Conservation (phyloP, 2,329 filamentous ascomycete genomes). For the Ascochyta viciae-villosae region DNA sequence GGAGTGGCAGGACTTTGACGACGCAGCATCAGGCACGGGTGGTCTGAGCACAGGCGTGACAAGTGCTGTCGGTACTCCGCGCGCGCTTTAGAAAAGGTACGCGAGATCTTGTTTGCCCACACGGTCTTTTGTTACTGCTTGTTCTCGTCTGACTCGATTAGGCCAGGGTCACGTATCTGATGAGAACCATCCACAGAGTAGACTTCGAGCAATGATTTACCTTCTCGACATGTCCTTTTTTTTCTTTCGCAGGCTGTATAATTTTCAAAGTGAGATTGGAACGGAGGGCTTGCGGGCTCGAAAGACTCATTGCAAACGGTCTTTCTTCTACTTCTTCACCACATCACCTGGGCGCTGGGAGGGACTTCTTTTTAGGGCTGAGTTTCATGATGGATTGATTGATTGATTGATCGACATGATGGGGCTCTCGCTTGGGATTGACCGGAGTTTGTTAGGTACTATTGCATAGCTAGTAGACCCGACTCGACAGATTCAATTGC, state of each 20-base stretch:
- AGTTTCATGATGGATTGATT: background rate
- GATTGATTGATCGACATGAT: constrained; percentile 1
- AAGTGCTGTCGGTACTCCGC: constrained; percentile 43
- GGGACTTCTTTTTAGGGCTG: background rate
- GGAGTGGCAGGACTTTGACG: constrained; percentile 65
- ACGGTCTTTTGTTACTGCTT: too few relatives aligned
- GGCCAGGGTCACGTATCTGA: background rate
- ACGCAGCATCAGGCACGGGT: constrained; percentile 58
- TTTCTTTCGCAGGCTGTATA: background rate
- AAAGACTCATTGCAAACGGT: constrained; percentile 9
- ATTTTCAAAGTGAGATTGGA: background rate
- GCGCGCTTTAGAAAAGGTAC: constrained; percentile 25
- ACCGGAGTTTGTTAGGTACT: background rate
- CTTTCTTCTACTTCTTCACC: background rate
- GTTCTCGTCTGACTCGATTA: background rate
- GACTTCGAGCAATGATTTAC: constrained; percentile 7
- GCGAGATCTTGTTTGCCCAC: background rate
- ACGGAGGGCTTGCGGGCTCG: too few relatives aligned
- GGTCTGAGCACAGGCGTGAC: constrained; percentile 48
- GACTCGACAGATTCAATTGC: background rate
- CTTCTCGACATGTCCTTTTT: constrained; percentile 30
- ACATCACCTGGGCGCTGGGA: background rate
- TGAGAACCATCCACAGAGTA: background rate
- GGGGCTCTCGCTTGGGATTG: background rate
- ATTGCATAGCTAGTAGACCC: constrained; percentile 14